Conservation (phyloP, 768 basidiomycete species). For the Mycena haematopus region DNA sequence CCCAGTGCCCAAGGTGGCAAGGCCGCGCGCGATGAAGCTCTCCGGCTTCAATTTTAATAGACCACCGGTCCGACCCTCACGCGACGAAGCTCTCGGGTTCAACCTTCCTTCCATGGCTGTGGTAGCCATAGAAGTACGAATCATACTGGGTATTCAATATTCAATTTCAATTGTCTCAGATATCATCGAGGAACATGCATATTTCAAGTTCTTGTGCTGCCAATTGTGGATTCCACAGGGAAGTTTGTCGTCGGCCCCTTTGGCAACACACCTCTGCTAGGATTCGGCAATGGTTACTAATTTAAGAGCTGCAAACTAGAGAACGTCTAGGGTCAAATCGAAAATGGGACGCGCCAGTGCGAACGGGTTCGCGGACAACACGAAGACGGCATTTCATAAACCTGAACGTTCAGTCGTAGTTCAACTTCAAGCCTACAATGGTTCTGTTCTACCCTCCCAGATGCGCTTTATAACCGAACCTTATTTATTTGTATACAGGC, state of each 20-base stretch:
- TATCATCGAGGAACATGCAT: conserved; percentile 42
- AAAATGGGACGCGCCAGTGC: too few species aligned
- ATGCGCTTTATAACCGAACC: too few species aligned
- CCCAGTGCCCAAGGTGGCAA: too few species aligned
- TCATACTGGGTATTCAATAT: conserved; percentile 44
- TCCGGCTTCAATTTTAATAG: conserved; percentile 39
- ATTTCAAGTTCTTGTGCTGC: conserved; percentile 41
- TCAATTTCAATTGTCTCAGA: too few species aligned
- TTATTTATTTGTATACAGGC: too few species aligned
- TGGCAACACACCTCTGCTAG: conserved; percentile 47
- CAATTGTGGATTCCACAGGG: conserved; percentile 37
- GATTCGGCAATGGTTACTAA: neutral
- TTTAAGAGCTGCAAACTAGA: too few species aligned
- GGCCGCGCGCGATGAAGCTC: conserved; percentile 56
- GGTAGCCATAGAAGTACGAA: conserved; percentile 51
- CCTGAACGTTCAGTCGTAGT: too few species aligned
- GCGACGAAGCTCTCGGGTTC: conserved; percentile 51
- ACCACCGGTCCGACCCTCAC: conserved; percentile 51
- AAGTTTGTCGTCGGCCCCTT: conserved; percentile 48
- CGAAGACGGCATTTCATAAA: too few species aligned
- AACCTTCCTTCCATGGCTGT: conserved; percentile 55
- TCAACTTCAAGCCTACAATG: too few species aligned
- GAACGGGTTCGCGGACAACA: too few species aligned
- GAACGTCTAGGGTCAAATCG: too few species aligned
- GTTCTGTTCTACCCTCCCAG: too few species aligned